These are phyloP conservation scores for Domatiomyces globalis DNA, from an alignment of 2,329 filamentous ascomycete genomes.

Conservation along the genomic window DNA sequence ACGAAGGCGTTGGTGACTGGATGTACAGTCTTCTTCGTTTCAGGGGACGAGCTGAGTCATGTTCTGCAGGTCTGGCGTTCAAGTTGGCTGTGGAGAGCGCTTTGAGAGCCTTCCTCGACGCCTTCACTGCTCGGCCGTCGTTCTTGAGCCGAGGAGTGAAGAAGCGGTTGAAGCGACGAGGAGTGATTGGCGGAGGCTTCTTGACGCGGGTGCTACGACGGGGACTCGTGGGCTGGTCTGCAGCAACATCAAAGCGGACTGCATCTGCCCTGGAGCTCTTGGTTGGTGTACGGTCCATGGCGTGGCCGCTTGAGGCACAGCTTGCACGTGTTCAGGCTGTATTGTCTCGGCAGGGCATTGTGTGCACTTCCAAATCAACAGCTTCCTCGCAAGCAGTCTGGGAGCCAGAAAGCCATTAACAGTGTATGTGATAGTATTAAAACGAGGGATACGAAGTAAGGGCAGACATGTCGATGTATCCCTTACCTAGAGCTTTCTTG, in stretches of 20 bases:
- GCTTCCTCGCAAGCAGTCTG: background rate
- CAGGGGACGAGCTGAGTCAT: background rate
- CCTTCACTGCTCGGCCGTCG: constrained; percentile 24
- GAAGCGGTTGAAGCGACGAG: constrained; percentile 37
- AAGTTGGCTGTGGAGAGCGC: constrained; percentile 25
- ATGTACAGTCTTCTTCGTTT: background rate
- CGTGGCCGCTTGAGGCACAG: background rate
- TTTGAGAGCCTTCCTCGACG: constrained; percentile 32
- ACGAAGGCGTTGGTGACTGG: constrained; percentile 20
- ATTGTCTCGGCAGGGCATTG: background rate
- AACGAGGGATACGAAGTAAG: background rate
- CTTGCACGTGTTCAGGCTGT: background rate
- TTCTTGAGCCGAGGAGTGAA: constrained; percentile 33
- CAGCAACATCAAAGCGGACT: constrained; percentile 7
- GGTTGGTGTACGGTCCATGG: constrained; percentile 16
- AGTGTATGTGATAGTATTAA: background rate
- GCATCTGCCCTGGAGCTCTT: constrained; percentile 8
- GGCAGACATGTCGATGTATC: background rate
- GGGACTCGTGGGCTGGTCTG: constrained; percentile 7
- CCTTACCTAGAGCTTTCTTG: background rate
- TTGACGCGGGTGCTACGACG: constrained; percentile 22
- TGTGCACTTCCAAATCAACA: background rate
- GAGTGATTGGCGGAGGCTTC: constrained; percentile 35
- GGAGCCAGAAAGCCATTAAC: background rate
- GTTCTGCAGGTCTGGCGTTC: constrained; percentile 7